Evolutionary conservation across 2,329 filamentous ascomycete species (phyloP).

Genomic region (Diaporthe nobilis): DNA sequence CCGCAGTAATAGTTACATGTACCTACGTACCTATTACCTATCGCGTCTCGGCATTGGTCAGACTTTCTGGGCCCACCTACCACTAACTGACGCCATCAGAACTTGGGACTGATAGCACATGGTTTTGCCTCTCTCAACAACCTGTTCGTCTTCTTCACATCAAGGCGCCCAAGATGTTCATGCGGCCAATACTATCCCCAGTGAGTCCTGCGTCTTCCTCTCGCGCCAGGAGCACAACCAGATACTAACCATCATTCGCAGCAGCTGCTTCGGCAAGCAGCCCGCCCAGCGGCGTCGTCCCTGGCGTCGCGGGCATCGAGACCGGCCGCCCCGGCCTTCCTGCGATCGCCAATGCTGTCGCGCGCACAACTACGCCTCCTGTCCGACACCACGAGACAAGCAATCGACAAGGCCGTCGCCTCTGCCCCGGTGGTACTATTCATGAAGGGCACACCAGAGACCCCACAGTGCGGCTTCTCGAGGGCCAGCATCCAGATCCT

Average conservation of each 20-base stretch:
- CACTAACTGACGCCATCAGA: constrained; percentile 21
- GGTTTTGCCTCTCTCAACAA: constrained; percentile 1
- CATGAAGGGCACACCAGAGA: constrained; percentile 91
- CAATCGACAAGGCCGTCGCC: constrained; percentile 90
- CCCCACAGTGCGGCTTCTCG: constrained; percentile 89
- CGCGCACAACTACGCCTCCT: constrained; percentile 69
- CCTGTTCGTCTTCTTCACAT: not conserved
- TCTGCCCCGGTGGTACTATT: constrained; percentile 96
- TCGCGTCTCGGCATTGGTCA: constrained; percentile 37
- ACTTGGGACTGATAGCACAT: not conserved
- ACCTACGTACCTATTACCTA: constrained; percentile 15
- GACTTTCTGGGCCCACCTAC: constrained; percentile 8
- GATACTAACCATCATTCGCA: not conserved
- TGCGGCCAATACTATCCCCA: constrained; percentile 40
- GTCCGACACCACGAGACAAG: constrained; percentile 82
- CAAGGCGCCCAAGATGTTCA: constrained; percentile 40
- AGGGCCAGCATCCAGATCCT: constrained; percentile 95
- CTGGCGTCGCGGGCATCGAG: constrained; percentile 31
- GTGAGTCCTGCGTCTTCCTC: constrained; percentile 6
- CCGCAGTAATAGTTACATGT: not conserved
- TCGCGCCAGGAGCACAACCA: not conserved
- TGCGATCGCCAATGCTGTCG: constrained; percentile 40
- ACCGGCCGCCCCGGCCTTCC: constrained; percentile 33
- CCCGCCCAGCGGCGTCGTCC: constrained; percentile 25
- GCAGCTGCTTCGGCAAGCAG: constrained; percentile 41